Conservation (phyloP, 352 stramenopile genomes). For the Phytophthora sp. region DNA sequence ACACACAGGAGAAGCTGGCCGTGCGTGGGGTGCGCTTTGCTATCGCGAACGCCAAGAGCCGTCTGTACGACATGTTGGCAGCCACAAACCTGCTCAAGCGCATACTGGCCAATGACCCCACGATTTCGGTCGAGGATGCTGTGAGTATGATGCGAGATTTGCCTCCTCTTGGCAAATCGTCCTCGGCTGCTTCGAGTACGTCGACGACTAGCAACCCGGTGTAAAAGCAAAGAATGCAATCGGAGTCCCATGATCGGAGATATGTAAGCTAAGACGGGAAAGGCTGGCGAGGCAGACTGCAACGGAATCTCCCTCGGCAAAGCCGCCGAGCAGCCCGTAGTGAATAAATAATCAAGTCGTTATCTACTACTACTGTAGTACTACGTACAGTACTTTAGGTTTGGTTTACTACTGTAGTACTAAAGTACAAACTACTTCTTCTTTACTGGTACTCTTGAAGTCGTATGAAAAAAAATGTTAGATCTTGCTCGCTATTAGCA, state of each 20-base stretch:
- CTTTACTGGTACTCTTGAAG: too few species aligned
- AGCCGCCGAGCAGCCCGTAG: not conserved
- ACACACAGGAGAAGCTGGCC: slow-evolving; percentile 28
- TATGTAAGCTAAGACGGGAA: slow-evolving; percentile 3
- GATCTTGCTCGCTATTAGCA: not conserved
- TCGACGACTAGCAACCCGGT: slow-evolving; percentile 17
- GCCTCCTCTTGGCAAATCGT: slow-evolving; percentile 14
- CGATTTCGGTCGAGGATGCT: slow-evolving; percentile 25
- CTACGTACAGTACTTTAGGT: too few species aligned
- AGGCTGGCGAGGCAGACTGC: not conserved
- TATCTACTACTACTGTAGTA: too few species aligned
- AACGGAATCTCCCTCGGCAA: not conserved
- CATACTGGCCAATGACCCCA: slow-evolving; percentile 23
- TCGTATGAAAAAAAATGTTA: not conserved
- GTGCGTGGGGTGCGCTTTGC: slow-evolving; percentile 25
- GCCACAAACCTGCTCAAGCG: slow-evolving; percentile 26
- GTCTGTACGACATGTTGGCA: slow-evolving; percentile 18
- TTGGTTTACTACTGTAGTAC: too few species aligned
- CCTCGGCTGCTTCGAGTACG: not conserved
- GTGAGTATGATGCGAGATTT: slow-evolving; percentile 20
- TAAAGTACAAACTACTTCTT: too few species aligned
- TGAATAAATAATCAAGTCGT: too few species aligned
- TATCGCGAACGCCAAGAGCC: slow-evolving; percentile 27
- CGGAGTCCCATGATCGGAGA: too few species aligned
- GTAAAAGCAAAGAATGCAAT: not conserved